A percentile compares a stretch with the other conserved stretches of the same genome.
These are phyloP conservation scores for Cytospora mali DNA, from an alignment of 2,329 filamentous ascomycete species.

Conservation along the genomic window DNA sequence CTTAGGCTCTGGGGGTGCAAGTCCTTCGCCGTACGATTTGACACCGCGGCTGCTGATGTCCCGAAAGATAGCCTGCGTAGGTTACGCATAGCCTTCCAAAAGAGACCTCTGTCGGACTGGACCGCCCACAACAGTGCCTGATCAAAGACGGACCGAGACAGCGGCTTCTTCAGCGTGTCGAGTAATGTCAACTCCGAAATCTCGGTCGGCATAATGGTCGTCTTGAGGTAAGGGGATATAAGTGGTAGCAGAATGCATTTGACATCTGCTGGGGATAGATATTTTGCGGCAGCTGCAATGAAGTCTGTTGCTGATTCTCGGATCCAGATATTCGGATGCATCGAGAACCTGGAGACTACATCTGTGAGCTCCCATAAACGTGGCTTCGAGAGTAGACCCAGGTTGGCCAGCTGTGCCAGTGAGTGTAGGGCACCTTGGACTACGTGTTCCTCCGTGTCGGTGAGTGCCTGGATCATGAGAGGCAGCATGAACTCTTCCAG, in stretches of 20 bases:
- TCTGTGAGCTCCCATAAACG: constrained; percentile 89
- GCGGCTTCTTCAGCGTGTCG: constrained; percentile 79
- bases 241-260: constrained; percentile 83
- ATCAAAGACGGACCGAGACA: constrained; percentile 80
- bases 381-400: constrained; percentile 82
- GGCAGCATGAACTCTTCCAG: constrained; percentile 95
- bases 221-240: constrained; percentile 79
- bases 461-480: constrained; percentile 91
- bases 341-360: constrained; percentile 79
- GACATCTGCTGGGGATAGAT: constrained; percentile 76
- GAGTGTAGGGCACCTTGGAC: constrained; percentile 89
- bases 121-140: constrained; percentile 83
- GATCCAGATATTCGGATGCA: constrained; percentile 96
- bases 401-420: constrained; percentile 81
- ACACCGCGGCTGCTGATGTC: constrained; percentile 59
- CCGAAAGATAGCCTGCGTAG: constrained; percentile 67
- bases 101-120: constrained; percentile 77
- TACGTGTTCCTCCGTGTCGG: constrained; percentile 91
- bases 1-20: constrained; percentile 59
- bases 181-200: constrained; percentile 76
- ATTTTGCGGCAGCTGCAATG: constrained; percentile 73
- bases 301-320: constrained; percentile 87
- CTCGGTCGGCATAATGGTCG: constrained; percentile 59
- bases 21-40: constrained; percentile 59
- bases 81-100: constrained; percentile 80